Conservation (phyloP, 352 stramenopile species). For the Labyrinthula sp. region DNA sequence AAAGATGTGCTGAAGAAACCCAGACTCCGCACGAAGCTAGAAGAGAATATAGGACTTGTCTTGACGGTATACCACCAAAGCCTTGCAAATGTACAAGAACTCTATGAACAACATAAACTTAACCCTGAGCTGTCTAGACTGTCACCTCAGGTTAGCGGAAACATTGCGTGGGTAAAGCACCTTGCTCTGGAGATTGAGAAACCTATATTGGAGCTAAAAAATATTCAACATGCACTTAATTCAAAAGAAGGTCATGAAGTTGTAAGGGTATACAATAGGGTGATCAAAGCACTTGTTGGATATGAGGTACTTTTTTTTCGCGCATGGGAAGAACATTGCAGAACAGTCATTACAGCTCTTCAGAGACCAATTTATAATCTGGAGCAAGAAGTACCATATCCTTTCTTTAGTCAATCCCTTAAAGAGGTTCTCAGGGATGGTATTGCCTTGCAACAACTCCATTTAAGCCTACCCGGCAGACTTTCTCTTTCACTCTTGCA, state of each 20-base stretch:
- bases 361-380: no score
- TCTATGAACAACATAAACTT: conserved; percentile 96
- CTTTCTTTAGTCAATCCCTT: no score
- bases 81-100: conserved; percentile 83
- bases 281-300: conserved; percentile 81
- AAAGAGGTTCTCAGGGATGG: no score
- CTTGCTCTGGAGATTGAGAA: conserved; percentile 93
- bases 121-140: conserved; percentile 84
- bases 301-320: conserved; percentile 99
- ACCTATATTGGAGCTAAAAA: conserved; percentile 96
- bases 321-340: conserved; percentile 89
- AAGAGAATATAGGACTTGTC: no score
- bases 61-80: no score
- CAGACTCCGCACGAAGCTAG: no score
- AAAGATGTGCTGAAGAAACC: no score
- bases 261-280: conserved; percentile 98
- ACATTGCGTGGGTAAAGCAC: conserved; percentile 91
- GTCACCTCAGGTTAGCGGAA: conserved; percentile 81
- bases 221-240: conserved; percentile 80
- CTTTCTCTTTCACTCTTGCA: no score
- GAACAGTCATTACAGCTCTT: conserved; percentile 83
- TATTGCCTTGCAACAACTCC: no score
- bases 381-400: no score
- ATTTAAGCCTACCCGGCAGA: no score
- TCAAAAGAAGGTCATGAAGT: conserved; percentile 89